Base-by-base conservation (phyloP, 805 yeast genomes). In the Danielia oregonensis region DNA sequence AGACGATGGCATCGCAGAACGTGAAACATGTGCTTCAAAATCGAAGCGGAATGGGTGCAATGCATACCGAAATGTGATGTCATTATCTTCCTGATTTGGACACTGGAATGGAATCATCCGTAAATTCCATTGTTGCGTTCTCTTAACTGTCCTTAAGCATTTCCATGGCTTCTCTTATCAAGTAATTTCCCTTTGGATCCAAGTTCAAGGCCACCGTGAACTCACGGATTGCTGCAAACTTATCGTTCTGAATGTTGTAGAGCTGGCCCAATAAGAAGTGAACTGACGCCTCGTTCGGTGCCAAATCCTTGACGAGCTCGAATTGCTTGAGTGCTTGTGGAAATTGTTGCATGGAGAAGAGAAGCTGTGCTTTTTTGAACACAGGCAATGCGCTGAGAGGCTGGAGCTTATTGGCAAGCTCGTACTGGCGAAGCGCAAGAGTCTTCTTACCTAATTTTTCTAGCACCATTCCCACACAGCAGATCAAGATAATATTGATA, bases 211-310 rank as follows among this genome's bases (percentile, higher is more conserved):
- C 97, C 28, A 82, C 74, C 0, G 97, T 91, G 46, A 86, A 86
- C 50, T 86, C 91, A 46, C 77, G 78, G 17, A 91, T 74, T 1
- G 98, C 97, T 43, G 74, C 79, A 46, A 76, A 78, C 48, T 79
- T 82, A 41, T 85, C 78, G 18, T 81, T 80, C 43, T 82, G 76
- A 19, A 82, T 74, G 48, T 81, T 85, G 70, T 88, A 87, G 35
- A 89, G 69, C 51, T 87, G 87, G 8, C 97, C 98, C 29, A 93
- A 65, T 26, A 89, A 63, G 58, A 84, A 87, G 58, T 91, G 97
- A 17, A 91, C 95, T 34, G 86, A 80, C 0, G 96, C 95, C 55
- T 91, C 97, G 56, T 91, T 95, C 0, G 98, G 97, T 0, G 95
- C 96, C 35, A 86, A 61, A 17, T 76, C 74, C 43, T 75, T 77